Base-by-base conservation (phyloP, 2,329 filamentous ascomycete genomes). In the Apiospora aurea region DNA sequence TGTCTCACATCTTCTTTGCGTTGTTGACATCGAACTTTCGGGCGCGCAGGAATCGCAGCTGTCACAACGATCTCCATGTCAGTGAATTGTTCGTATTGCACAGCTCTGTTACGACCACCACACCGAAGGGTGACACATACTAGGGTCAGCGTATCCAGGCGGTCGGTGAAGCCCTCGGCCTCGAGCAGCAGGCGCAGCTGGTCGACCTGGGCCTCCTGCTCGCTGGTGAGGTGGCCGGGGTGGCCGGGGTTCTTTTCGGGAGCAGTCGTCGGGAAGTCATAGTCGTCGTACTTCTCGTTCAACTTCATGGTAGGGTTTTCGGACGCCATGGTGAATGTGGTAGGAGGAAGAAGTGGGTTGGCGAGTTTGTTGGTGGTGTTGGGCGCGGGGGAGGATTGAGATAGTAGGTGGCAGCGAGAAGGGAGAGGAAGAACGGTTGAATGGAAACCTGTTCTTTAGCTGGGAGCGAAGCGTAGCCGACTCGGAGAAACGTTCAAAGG, bases 201-300 rank as follows among this genome's bases (percentile, higher is more conserved):
- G 80, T 91, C 86, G 67, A 98, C 92, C 85, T 96, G 92, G 70
- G 94, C 95, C 89, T 97, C 93, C 86, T 98, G 95, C 82, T 93
- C 89, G 72, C 90, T 87, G 71, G 92, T 96, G 79, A 97, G 93
- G 83, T 97, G 90, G 81, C 96, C 96, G 74, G 96, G 92, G 83
- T 98, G 95, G 76, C 96, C 96, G 78, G 87, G 86, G 80, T 92
- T 89, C 67, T 88, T 82, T 77, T 90, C 89, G 71, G 93, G 89
- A 67, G 94, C 90, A 74, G 89, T 92, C 75, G 92, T 94, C 75
- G 96, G 96, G 87, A 90, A 98, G 84, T 98, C 95, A 84, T 96
- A 98, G 87, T 97, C 83, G 86, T 98, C 96, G 87, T 98, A 97
- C 86, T 97, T 98, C 82, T 94, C 88, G 84, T 97, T 92, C 78